Percentiles rank a stretch among this genome's conserved stretches.
Conservation (phyloP, 179 eudicot species). For the Sideroxylon spinosum region DNA sequence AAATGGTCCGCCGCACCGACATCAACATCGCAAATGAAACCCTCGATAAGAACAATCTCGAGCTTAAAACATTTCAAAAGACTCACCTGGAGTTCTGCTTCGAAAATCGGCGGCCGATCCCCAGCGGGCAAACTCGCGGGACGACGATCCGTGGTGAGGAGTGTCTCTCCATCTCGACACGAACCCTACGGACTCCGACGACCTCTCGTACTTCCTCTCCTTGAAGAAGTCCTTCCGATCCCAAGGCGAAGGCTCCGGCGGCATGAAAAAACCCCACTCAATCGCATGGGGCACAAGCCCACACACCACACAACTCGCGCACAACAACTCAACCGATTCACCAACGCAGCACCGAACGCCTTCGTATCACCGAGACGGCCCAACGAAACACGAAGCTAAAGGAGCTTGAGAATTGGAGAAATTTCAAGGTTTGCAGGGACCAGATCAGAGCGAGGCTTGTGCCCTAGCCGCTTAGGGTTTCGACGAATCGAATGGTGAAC, state of each 20-base stretch:
- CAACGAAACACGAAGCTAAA: neutral
- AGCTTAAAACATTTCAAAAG: neutral
- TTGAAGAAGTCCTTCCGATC: slow-evolving; percentile 76
- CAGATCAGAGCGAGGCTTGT: neutral
- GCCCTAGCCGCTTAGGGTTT: slow-evolving; percentile 19
- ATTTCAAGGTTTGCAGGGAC: neutral
- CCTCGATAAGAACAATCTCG: neutral
- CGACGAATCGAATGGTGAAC: neutral
- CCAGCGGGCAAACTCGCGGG: slow-evolving; percentile 40
- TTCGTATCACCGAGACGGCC: neutral
- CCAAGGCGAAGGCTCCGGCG: slow-evolving; percentile 90
- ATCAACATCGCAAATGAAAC: neutral
- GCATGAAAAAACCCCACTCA: slow-evolving; percentile 50
- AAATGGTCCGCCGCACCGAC: neutral
- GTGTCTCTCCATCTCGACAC: slow-evolving; percentile 58
- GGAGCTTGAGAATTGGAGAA: neutral
- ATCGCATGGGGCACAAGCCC: slow-evolving; percentile 19
- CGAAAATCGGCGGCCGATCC: slow-evolving; percentile 44
- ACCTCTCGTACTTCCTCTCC: slow-evolving; percentile 49
- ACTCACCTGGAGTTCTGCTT: slow-evolving; percentile 52
- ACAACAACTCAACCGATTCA: neutral
- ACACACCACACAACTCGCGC: neutral
- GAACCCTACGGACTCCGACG: slow-evolving; percentile 22
- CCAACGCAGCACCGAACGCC: neutral
- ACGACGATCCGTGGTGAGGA: slow-evolving; percentile 32